Evolutionary conservation across 2,329 filamentous ascomycete species (phyloP).

Genomic region (Cladosporium phlei): DNA sequence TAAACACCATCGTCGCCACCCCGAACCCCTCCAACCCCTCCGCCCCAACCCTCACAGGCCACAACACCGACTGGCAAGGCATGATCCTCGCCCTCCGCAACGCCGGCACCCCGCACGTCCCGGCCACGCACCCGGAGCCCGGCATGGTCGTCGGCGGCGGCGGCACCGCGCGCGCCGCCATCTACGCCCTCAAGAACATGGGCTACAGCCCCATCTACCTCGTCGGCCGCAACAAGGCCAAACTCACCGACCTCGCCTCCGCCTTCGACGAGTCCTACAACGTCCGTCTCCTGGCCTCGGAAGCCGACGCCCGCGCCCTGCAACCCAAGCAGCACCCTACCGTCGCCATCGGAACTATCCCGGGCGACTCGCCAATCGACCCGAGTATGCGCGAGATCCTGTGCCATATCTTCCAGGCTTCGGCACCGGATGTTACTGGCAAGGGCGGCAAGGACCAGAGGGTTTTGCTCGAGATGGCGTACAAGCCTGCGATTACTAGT

Average conservation of each 20-base stretch:
- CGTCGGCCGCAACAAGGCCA: slow-evolving; percentile 68
- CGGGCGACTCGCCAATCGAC: slow-evolving; percentile 81
- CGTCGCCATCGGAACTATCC: slow-evolving; percentile 85
- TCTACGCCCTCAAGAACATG: slow-evolving; percentile 80
- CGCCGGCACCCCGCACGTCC: slow-evolving; percentile 51
- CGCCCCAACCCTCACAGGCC: slow-evolving; percentile 59
- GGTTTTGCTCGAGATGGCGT: slow-evolving; percentile 90
- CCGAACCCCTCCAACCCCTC: slow-evolving; percentile 26
- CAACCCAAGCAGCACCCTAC: slow-evolving; percentile 48
- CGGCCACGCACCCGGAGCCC: slow-evolving; percentile 39
- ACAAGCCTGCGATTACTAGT: slow-evolving; percentile 78
- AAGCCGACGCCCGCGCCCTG: slow-evolving; percentile 48
- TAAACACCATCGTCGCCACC: slow-evolving; percentile 81
- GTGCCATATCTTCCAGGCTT: slow-evolving; percentile 46
- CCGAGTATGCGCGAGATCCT: slow-evolving; percentile 62
- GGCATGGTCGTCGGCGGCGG: slow-evolving; percentile 86
- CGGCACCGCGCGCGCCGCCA: slow-evolving; percentile 84
- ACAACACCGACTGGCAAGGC: slow-evolving; percentile 94
- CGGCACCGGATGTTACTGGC: slow-evolving; percentile 35
- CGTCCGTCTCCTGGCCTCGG: slow-evolving; percentile 57
- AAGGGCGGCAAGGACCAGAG: slow-evolving; percentile 33
- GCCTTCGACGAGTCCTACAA: slow-evolving; percentile 72
- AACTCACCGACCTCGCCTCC: slow-evolving; percentile 61
- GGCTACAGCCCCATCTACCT: slow-evolving; percentile 83
- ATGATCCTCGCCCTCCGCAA: slow-evolving; percentile 76